Evolutionary conservation across 179 eudicot species (phyloP), one percentile per base, ranked within the genome.

Genomic region (Heliamphora pulchella): DNA sequence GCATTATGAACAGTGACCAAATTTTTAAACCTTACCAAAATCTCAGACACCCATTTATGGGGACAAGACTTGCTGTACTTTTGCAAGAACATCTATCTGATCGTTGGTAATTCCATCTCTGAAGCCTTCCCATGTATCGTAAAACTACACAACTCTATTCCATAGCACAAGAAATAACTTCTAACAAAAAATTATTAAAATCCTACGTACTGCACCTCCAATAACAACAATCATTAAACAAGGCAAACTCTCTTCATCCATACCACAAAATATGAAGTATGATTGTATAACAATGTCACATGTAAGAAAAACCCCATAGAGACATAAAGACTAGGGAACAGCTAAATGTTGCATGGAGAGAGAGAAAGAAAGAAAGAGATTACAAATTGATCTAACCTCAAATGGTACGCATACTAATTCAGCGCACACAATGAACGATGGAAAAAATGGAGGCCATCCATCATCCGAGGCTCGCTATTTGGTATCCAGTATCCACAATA

Each of bases 401-500:
- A 9, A 3, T 67, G n/a, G 50, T n/a, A 3, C n/a, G 55, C 39
- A 50, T 74, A 31, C 77, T 74, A 11, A 22, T 17, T 11, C 62
- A 54, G 44, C 44, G 1, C 53, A 8, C 13, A 15, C 9, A 47
- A 7, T 47, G 43, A 41, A 43, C 58, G 55, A 44, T 59, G 39
- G 43, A 10, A 75, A 14, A 59, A 4, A 59, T 74, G 63, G 62
- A 57, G 67, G 67, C 58, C n/a, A 39, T 75, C 67, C 58, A n/a
- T 41, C 22, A 75, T 59, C 67, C 53, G 41, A 15, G 44, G 8
- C 53, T 57, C 53, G n/a, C 67, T 75, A 39, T 59, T 59, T 58
- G 66, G 67, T 75, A 14, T 75, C 67, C 53, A 58, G 67, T 75
- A 14, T 75, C 67, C 53, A 58, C 15, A 58, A n/a, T 1, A 9